Conservation (phyloP, 108 stramenopile genomes). For the Cyclostephanos invisitatus region DNA sequence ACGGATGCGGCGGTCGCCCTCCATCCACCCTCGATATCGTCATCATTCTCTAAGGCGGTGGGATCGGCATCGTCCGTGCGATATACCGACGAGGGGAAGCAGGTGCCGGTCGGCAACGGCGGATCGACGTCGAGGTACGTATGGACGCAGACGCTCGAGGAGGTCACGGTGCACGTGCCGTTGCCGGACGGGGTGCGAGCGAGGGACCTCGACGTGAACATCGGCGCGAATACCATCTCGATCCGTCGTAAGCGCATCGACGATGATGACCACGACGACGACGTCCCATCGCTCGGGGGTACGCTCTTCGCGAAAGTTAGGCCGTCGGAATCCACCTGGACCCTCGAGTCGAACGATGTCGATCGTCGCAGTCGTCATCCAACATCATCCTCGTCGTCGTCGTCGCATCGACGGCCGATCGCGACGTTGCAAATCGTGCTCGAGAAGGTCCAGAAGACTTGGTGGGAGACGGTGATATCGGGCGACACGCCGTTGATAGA, state of each 20-base stretch:
- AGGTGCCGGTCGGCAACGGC: conserved; percentile 88
- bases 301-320: conserved; percentile 56
- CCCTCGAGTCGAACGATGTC: conserved; percentile 65
- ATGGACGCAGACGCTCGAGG: conserved; percentile 89
- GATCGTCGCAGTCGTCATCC: not conserved
- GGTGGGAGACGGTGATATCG: conserved; percentile 73
- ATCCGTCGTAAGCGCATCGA: conserved; percentile 40
- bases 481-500: conserved; percentile 76
- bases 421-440: conserved; percentile 52
- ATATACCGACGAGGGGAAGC: conserved; percentile 80
- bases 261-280: not conserved
- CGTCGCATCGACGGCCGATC: not conserved
- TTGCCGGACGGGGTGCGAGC: conserved; percentile 61
- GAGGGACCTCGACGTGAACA: conserved; percentile 71
- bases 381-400: not conserved
- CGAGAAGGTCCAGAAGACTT: conserved; percentile 70
- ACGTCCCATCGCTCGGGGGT: conserved; percentile 57
- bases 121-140: conserved; percentile 76
- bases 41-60: not conserved
- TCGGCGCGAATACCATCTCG: conserved; percentile 54
- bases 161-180: conserved; percentile 70
- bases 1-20: not conserved
- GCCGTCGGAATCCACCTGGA: conserved; percentile 79
- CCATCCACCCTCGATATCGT: conserved; percentile 1
- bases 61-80: conserved; percentile 31